A percentile compares a stretch with the other conserved stretches of the same genome.
These are phyloP conservation scores for Neckera pumila DNA, from an alignment of 225 moss, liverwort and hornwort genomes.

Conservation along the genomic window DNA sequence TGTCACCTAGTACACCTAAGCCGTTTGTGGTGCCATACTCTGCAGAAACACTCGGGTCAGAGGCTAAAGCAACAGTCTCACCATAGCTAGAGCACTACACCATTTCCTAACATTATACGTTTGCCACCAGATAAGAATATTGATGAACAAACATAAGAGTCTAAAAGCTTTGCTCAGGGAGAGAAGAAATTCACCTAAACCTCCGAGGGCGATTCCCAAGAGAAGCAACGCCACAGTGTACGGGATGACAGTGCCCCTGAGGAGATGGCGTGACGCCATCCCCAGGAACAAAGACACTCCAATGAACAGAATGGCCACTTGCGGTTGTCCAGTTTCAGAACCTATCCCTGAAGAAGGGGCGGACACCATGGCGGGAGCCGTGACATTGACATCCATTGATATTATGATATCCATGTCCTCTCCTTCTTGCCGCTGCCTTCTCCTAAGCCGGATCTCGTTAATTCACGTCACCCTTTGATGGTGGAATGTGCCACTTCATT, in stretches of 20 bases:
- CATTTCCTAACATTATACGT: not conserved
- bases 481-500: not conserved
- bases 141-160: not conserved
- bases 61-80: not conserved
- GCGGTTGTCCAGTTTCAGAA: constrained; percentile 9
- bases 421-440: not conserved
- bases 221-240: constrained; percentile 81
- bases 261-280: constrained; percentile 60
- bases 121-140: not conserved
- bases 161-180: not conserved
- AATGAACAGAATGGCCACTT: constrained; percentile 72
- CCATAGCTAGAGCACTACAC: not conserved
- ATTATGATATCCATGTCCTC: not conserved
- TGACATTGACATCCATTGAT: not conserved
- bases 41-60: constrained; percentile 10
- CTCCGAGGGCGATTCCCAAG: constrained; percentile 61
- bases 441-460: not conserved
- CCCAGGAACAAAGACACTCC: constrained; percentile 67
- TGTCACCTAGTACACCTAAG: constrained; percentile 64
- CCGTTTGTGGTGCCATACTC: constrained; percentile 65
- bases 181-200: constrained; percentile 34
- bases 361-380: not conserved
- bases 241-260: constrained; percentile 58
- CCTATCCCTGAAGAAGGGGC: not conserved
- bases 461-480: not conserved